phyloP scores from a whole-genome alignment of 805 yeast species.

The Wickerhamomyces queroliae region DNA sequence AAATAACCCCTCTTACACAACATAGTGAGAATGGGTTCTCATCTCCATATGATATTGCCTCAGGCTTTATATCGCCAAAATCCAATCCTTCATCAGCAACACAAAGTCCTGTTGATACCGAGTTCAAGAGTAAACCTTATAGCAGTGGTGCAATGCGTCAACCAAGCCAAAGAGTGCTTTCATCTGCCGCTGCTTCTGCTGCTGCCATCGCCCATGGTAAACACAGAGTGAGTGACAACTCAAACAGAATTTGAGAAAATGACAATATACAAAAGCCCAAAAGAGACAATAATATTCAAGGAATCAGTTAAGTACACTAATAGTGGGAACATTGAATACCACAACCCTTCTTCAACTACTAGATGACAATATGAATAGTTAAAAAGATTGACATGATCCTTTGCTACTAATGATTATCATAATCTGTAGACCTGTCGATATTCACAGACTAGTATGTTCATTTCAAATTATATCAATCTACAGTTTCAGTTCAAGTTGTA shows the following conservation, averaged over 20 bases:
- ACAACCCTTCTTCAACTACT: too few relatives aligned
- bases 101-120: conserved; percentile 16
- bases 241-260: background rate
- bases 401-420: too few relatives aligned
- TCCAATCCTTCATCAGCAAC: conserved; percentile 12
- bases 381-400: too few relatives aligned
- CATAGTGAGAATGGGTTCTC: conserved; percentile 43
- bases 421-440: too few relatives aligned
- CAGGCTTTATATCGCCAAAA: conserved; percentile 54
- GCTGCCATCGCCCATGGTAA: conserved; percentile 8
- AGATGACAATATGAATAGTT: too few relatives aligned
- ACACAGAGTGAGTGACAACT: background rate
- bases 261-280: too few relatives aligned
- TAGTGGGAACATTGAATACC: too few relatives aligned
- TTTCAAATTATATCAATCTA: too few relatives aligned
- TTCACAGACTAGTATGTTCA: too few relatives aligned
- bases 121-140: conserved; percentile 19
- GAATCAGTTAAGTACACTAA: too few relatives aligned
- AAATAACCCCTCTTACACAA: conserved; percentile 19
- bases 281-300: too few relatives aligned
- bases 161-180: conserved; percentile 12
- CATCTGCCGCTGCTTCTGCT: conserved; percentile 10
- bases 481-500: too few relatives aligned
- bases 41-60: conserved; percentile 63
- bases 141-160: conserved; percentile 14